These are phyloP conservation scores for Didymellaceae sp. DNA, from an alignment of 2,329 filamentous ascomycete genomes.

Conservation along the genomic window DNA sequence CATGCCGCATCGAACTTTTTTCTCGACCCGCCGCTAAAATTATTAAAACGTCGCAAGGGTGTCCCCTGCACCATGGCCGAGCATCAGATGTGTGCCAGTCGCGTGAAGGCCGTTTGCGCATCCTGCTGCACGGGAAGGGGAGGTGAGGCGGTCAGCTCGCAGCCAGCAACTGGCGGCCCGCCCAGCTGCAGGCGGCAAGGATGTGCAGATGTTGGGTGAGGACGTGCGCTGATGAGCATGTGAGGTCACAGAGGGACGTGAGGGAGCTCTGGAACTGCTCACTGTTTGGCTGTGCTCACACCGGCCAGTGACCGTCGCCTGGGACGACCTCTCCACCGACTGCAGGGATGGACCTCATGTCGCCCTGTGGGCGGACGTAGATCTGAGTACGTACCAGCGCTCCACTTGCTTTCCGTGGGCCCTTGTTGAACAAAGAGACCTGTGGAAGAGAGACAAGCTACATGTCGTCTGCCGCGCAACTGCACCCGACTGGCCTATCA, in stretches of 20 bases:
- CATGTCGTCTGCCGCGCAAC: constrained; percentile 8
- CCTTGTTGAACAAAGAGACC: constrained; percentile 6
- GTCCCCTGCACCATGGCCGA: constrained; percentile 40
- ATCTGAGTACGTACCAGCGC: constrained; percentile 16
- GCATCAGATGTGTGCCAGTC: constrained; percentile 39
- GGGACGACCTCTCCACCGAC: constrained; percentile 10
- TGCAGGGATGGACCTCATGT: constrained; percentile 15
- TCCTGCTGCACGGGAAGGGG: constrained; percentile 23
- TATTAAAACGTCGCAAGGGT: constrained; percentile 33
- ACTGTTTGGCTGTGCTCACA: constrained; percentile 14
- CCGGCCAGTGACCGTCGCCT: constrained; percentile 6
- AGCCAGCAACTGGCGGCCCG: constrained; percentile 27
- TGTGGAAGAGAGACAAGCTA: neutral
- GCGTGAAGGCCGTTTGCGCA: constrained; percentile 26
- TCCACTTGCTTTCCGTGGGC: constrained; percentile 8
- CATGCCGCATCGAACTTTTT: neutral
- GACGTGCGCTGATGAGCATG: constrained; percentile 21
- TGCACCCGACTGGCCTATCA: constrained; percentile 16
- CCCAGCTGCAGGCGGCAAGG: constrained; percentile 24
- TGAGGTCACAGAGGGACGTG: constrained; percentile 22
- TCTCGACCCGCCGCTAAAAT: neutral
- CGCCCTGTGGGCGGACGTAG: constrained; percentile 9
- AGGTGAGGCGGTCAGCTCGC: constrained; percentile 40
- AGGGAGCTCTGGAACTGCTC: constrained; percentile 5
- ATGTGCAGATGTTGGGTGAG: constrained; percentile 16